phyloP scores from a whole-genome alignment of 148 eudicot species.

The Vaccinium myrtillus region DNA sequence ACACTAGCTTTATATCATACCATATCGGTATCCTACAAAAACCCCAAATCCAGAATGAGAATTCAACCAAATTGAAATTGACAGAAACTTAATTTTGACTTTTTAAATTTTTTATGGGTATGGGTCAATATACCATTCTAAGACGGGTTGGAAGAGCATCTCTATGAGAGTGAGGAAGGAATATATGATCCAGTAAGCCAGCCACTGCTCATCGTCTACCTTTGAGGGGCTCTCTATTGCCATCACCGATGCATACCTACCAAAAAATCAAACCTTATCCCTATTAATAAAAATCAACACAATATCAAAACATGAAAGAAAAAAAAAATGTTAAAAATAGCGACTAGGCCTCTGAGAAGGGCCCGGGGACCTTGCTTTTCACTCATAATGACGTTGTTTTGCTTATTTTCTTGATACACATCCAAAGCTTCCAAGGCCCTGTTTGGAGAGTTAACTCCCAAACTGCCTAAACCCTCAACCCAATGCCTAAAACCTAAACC shows the following conservation, averaged over 20 bases:
- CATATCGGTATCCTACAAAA: conserved; percentile 78
- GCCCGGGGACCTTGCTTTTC: too few species aligned
- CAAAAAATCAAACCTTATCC: background rate
- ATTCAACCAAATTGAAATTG: background rate
- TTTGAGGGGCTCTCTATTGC: conserved; percentile 84
- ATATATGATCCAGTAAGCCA: conserved; percentile 95
- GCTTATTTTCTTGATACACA: too few species aligned
- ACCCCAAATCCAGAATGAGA: background rate
- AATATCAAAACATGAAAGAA: background rate
- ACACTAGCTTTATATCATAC: conserved; percentile 65
- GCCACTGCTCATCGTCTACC: conserved; percentile 91
- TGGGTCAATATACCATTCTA: conserved; percentile 60
- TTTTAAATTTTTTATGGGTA: background rate
- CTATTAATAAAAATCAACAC: background rate
- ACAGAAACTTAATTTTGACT: background rate
- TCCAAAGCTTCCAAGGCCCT: too few species aligned
- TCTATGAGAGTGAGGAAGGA: conserved; percentile 86
- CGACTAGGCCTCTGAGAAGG: background rate
- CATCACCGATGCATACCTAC: conserved; percentile 80
- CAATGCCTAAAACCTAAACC: too few species aligned
- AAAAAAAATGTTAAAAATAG: background rate
- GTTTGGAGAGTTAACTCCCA: too few species aligned
- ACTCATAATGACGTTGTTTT: too few species aligned
- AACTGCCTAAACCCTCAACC: too few species aligned
- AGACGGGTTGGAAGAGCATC: conserved; percentile 65